Evolutionary conservation across 768 basidiomycete genomes (phyloP), one percentile per base, ranked within the genome.

Genomic region (Leccinum incarnatum): DNA sequence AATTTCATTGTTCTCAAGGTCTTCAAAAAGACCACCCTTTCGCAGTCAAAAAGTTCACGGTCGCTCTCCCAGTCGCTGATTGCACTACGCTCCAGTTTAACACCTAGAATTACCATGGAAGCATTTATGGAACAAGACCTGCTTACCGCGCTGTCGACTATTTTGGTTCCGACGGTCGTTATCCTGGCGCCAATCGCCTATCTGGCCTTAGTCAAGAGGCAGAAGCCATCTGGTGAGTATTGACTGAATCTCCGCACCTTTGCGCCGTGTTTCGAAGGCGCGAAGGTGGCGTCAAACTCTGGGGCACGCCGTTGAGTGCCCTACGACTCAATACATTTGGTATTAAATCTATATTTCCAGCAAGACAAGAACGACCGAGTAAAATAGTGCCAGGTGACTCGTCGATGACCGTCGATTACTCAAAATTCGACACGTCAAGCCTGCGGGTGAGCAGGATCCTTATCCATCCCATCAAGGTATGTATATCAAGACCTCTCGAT

Each of bases 401-500:
- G 5, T 21, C 54, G 17, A 40, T 40, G 47, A 15, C 34, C 10
- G 59, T 34, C 12, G 59, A 62, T 53, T 61, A 62, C 58, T 59
- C 67, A 0, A 52, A 6, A 47, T 75, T 74, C n/a, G 69, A 75
- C 32, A 71, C 66, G 1, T 68, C 72, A 51, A 72, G 62, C 59
- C 67, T 78, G 15, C 76, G 67, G 12, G 81, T 88, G 23, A 78
- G 82, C 0, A 84, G 81, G 67, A 81, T 89, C 21, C 61, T 87
- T 36, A 65, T 89, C 3, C 87, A 89, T 66, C 87, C 87, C 42
- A 85, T 89, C 73, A 89, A 89, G 78, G 87, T 62, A 50, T 45
- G 87, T 62, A 50, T 45, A 5, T 40, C 12, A 19, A 11, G 10
- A 51, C 10, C 17, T 59, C 46, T 40, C 17, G 46, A 6, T 55